Evolutionary conservation across 129 eudicot genomes (phyloP).

Genomic region (Centrapalus pauciflorus): DNA sequence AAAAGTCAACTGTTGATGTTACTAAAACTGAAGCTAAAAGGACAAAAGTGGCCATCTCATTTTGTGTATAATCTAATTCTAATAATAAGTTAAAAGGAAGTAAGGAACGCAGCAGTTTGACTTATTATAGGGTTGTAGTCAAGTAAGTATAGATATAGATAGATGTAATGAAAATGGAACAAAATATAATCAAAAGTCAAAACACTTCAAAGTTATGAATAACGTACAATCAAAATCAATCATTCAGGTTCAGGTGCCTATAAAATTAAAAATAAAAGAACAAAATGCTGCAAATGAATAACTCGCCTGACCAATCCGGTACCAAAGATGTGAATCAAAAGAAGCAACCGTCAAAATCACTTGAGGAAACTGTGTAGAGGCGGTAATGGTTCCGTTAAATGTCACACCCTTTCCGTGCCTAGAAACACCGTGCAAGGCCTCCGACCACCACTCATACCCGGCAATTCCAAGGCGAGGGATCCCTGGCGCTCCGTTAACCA

Average conservation of each 20-base stretch:
- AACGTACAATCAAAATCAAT: too few relatives aligned
- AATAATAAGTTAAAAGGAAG: too few relatives aligned
- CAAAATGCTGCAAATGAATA: neutral
- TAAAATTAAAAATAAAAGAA: neutral
- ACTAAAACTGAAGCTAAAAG: too few relatives aligned
- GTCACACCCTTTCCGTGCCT: slow-evolving; percentile 45
- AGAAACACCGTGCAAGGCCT: slow-evolving; percentile 77
- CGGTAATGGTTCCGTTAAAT: slow-evolving; percentile 36
- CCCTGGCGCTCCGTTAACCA: slow-evolving; percentile 61
- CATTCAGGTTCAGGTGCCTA: too few relatives aligned
- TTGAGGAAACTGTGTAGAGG: slow-evolving; percentile 79
- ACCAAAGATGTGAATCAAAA: slow-evolving; percentile 69
- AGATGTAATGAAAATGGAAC: too few relatives aligned
- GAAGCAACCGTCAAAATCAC: slow-evolving; percentile 67
- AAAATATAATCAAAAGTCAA: neutral
- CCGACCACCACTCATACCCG: slow-evolving; percentile 91
- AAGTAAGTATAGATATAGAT: neutral
- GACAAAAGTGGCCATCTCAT: too few relatives aligned
- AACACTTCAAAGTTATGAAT: neutral
- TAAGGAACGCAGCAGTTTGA: neutral
- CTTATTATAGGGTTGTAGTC: neutral
- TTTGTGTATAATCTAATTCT: too few relatives aligned
- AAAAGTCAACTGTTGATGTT: neutral
- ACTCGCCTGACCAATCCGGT: slow-evolving; percentile 67
- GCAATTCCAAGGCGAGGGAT: slow-evolving; percentile 71